phyloP scores from a whole-genome alignment of 108 stramenopile genomes.

The Pseudonitzschia delicatissima region DNA sequence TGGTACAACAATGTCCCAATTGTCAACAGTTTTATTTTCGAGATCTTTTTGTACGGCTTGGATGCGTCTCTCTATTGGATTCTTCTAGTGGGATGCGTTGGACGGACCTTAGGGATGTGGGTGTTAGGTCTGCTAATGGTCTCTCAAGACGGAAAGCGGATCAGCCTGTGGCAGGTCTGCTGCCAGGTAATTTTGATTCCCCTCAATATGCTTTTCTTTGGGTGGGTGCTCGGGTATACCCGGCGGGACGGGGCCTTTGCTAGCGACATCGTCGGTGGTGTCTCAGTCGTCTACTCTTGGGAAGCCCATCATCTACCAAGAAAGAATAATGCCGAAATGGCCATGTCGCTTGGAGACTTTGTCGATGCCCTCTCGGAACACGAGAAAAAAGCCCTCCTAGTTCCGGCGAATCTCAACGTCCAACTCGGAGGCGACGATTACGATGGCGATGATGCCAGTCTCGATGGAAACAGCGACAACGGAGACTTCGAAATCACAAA shows the following conservation, averaged over 20 bases:
- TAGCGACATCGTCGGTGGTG: slow-evolving; percentile 21
- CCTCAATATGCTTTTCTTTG: not conserved
- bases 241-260: slow-evolving; percentile 21
- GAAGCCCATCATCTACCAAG: slow-evolving; percentile 8
- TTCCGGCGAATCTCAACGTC: not conserved
- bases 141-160: not conserved
- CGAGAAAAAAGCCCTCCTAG: not conserved
- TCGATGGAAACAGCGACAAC: not conserved
- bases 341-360: slow-evolving; percentile 3
- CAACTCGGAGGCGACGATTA: not conserved
- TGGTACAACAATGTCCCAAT: not conserved
- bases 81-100: not conserved
- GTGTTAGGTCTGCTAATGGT: slow-evolving; percentile 30
- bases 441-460: not conserved
- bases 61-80: not conserved
- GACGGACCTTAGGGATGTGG: slow-evolving; percentile 32
- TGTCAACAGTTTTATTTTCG: not conserved
- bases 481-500: not conserved
- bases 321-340: not conserved
- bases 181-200: not conserved
- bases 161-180: not conserved
- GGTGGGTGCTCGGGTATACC: slow-evolving; percentile 1
- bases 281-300: slow-evolving; percentile 29
- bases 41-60: not conserved
- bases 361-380: not conserved